Conservation (phyloP, 139 green algal species). For the Astrephomene gubernaculifera region DNA sequence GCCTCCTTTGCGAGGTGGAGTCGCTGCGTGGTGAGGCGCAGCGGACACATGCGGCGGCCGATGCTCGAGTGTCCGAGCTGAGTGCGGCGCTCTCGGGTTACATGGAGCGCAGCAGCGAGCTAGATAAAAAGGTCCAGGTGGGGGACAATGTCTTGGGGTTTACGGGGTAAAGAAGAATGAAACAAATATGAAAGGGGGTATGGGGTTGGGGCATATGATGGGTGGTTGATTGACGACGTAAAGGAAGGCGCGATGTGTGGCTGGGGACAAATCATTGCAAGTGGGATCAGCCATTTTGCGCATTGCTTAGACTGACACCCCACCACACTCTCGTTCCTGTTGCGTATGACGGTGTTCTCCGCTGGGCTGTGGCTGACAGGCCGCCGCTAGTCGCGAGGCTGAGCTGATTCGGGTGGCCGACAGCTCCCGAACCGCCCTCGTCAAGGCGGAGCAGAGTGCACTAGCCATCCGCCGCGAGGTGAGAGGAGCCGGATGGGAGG, state of each 20-base stretch:
- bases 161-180: background rate
- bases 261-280: background rate
- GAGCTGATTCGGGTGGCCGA: slow-evolving; percentile 25
- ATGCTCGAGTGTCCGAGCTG: slow-evolving; percentile 4
- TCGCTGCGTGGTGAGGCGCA: no score
- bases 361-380: no score
- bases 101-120: background rate
- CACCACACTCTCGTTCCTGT: no score
- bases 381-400: slow-evolving; percentile 14
- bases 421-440: slow-evolving; percentile 6
- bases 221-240: background rate
- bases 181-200: background rate
- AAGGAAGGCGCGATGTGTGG: background rate
- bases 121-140: slow-evolving; percentile 30
- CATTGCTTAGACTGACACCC: no score
- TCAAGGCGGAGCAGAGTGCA: slow-evolving; percentile 13
- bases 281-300: background rate
- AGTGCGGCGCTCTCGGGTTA: background rate
- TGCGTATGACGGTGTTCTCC: no score
- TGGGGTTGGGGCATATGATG: background rate
- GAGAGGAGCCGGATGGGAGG: no score
- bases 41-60: background rate
- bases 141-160: background rate
- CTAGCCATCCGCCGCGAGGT: slow-evolving; percentile 1
- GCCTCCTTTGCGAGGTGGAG: no score